Evolutionary conservation across 805 yeast species (phyloP), one percentile per base, ranked within the genome.

Genomic region (Starmerella gropengiesseri): DNA sequence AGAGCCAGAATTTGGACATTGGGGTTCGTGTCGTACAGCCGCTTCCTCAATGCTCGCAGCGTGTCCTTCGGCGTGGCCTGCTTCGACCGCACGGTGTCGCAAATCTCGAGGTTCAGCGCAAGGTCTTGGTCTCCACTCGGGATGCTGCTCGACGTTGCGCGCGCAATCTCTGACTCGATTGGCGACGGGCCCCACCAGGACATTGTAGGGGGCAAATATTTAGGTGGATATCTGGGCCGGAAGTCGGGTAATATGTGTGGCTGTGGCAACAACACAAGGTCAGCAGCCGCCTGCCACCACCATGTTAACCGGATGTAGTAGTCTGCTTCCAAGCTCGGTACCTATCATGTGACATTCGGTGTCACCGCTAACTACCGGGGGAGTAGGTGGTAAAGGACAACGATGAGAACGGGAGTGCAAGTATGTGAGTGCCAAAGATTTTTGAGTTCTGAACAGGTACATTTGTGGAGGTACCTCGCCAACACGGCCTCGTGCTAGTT

Each of bases 41-140:
- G 70, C 52, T 75, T 78, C 66, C 85, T 85, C 47, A 89, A 63
- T n/a, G 78, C 66, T 50, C 93, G 66, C 87, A 89, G 81, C 22
- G 93, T 84, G 43, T 80, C 89, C 53, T 75, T 80, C 2, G 95
- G 74, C 1, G 78, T 70, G 8, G 85, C 75, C 46, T 78, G 75
- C 55, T 85, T 85, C 35, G 89, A 77, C 51, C 96, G 73, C 29
- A 91, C 83, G 31, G 77, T 58, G 60, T 91, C 98, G 39, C 94
- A 81, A 42, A 89, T 73, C 57, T 91, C 97, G 46, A 91, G 67
- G 12, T 89, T 86, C 34, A 70, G 64, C 12, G 74, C 67, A 22
- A 67, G 55, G 55, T 87, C 95, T 35, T 81, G 69, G 55, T 87
- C 95, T 2, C 96, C 96, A 56, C 80, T 76, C 5, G 96, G 96